A percentile compares a stretch with the other conserved stretches of the same genome.
Evolutionary conservation across 2,329 filamentous ascomycete species (phyloP).

Genomic region (Phialophora expanda): DNA sequence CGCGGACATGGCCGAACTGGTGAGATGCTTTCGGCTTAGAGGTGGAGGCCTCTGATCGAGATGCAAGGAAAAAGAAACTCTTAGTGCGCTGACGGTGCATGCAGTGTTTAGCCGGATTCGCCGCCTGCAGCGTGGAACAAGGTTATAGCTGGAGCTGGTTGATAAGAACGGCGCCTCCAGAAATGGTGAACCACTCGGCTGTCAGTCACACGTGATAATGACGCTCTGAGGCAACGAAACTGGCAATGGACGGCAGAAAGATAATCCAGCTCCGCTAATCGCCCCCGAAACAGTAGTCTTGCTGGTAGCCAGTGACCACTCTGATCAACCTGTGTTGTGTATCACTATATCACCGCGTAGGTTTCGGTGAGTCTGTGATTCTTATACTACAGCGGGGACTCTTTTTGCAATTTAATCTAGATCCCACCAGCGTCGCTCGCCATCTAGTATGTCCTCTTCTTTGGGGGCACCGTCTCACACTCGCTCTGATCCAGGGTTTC

Average conservation of each 20-base stretch:
- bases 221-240: background rate
- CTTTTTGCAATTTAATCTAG: background rate
- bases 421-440: background rate
- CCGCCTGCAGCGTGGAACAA: background rate
- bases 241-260: background rate
- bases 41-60: background rate
- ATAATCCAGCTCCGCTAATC: too few relatives aligned
- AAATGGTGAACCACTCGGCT: background rate
- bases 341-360: background rate
- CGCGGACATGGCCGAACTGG: conserved; percentile 3
- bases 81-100: background rate
- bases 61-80: background rate
- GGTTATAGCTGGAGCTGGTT: background rate
- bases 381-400: too few relatives aligned
- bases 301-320: too few relatives aligned
- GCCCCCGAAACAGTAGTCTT: too few relatives aligned
- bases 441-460: conserved; percentile 69
- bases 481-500: conserved; percentile 91
- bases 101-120: background rate
- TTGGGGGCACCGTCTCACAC: conserved; percentile 94
- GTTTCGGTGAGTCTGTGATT: background rate
- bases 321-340: background rate
- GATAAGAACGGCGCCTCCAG: background rate
- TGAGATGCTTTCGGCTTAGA: background rate
- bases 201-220: background rate